Evolutionary conservation across 768 basidiomycete species (phyloP).

Genomic region (Glaciozyma martinii): DNA sequence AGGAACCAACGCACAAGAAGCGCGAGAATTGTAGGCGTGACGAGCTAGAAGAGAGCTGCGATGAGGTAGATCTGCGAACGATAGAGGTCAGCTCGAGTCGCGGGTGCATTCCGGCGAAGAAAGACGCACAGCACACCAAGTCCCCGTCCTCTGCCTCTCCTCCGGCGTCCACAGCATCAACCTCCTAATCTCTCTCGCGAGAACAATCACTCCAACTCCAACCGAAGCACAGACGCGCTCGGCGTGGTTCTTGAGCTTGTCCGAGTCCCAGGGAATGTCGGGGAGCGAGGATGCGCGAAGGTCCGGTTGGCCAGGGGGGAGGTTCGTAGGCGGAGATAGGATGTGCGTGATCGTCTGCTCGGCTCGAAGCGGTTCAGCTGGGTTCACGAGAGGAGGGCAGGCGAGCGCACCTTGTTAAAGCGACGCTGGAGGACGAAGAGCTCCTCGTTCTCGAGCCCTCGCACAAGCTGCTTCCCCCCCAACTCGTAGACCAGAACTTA

Average conservation of each 20-base stretch:
- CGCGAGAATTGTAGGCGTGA: neutral
- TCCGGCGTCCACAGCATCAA: conserved; percentile 40
- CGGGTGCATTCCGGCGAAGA: neutral
- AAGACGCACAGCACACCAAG: conserved; percentile 34
- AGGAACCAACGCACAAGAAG: too few species aligned
- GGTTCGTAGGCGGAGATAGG: conserved; percentile 39
- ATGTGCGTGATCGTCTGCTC: conserved; percentile 41
- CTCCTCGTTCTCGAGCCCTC: conserved; percentile 42
- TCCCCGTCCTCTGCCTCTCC: conserved; percentile 37
- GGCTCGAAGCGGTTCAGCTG: neutral
- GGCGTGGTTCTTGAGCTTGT: conserved; percentile 40
- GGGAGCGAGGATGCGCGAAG: conserved; percentile 41
- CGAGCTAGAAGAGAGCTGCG: conserved; percentile 37
- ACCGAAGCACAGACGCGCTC: conserved; percentile 40
- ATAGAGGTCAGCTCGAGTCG: neutral
- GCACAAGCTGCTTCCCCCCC: conserved; percentile 39
- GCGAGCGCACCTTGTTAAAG: conserved; percentile 39
- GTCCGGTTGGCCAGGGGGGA: conserved; percentile 41
- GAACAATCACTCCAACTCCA: conserved; percentile 38
- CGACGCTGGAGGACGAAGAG: conserved; percentile 40
- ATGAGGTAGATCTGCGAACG: conserved; percentile 37
- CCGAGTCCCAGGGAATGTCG: conserved; percentile 41
- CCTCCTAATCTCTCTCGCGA: conserved; percentile 37
- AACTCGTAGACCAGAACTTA: conserved; percentile 29
- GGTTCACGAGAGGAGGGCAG: neutral